Percentiles rank a stretch among this genome's conserved stretches.
Conservation (phyloP, 169 alveolate species). For the Plasmodium gonderi region DNA sequence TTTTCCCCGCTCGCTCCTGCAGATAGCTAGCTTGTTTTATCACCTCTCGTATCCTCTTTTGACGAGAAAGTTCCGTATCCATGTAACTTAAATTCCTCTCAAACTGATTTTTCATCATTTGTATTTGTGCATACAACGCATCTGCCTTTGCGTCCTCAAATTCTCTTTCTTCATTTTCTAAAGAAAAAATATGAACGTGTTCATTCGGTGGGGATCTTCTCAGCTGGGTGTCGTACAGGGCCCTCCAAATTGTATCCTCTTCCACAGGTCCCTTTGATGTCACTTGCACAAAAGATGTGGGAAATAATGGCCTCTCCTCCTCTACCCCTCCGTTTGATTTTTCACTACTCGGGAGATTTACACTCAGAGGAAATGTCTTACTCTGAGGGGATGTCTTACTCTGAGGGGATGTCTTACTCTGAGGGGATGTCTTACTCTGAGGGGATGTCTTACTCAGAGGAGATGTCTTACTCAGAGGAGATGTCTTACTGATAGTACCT, state of each 20-base stretch:
- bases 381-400: too few species aligned
- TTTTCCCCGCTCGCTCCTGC: not conserved
- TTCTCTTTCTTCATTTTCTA: constrained; percentile 34
- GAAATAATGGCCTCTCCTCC: too few species aligned
- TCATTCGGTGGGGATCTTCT: constrained; percentile 68
- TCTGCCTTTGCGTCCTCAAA: constrained; percentile 33
- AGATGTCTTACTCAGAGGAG: too few species aligned
- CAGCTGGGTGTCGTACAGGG: constrained; percentile 62
- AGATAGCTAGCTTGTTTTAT: not conserved
- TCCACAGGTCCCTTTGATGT: constrained; percentile 67
- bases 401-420: too few species aligned
- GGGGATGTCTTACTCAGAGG: too few species aligned
- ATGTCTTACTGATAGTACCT: not conserved
- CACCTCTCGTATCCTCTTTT: not conserved
- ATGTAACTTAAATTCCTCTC: constrained; percentile 18
- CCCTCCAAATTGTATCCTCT: constrained; percentile 73
- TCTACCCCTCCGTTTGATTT: too few species aligned
- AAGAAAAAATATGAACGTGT: constrained; percentile 48
- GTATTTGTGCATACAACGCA: constrained; percentile 33
- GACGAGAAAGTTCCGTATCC: constrained; percentile 22
- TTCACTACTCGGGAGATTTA: not conserved
- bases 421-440: too few species aligned
- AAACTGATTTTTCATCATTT: constrained; percentile 15
- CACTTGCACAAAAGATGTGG: constrained; percentile 42
- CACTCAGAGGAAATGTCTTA: not conserved